Evolutionary conservation across 805 yeast genomes (phyloP).

Genomic region (Zygosaccharomyces pseudorouxii): DNA sequence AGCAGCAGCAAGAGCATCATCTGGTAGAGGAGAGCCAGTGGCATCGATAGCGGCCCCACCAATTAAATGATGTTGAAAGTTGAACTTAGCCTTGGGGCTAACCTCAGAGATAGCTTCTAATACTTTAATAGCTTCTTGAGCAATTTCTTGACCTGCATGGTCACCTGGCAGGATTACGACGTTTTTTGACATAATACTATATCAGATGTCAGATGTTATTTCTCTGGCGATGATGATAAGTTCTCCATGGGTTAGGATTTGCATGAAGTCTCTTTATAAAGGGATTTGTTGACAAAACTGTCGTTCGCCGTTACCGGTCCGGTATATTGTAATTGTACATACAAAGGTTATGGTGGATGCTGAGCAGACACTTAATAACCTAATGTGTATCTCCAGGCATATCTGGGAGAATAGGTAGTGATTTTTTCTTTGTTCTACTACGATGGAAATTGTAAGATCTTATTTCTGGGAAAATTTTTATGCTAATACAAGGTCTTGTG

Average conservation of each 20-base stretch:
- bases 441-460: no score
- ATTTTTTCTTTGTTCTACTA: no score
- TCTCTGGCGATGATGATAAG: background rate
- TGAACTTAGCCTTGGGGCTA: constrained; percentile 55
- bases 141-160: constrained; percentile 91
- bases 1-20: constrained; percentile 74
- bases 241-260: background rate
- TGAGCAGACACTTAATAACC: no score
- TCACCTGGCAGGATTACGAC: constrained; percentile 93
- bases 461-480: no score
- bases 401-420: no score
- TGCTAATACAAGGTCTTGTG: no score
- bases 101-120: constrained; percentile 67
- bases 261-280: background rate
- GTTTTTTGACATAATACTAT: constrained; percentile 42
- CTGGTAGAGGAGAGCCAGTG: constrained; percentile 87
- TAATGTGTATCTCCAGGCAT: no score
- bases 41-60: constrained; percentile 99
- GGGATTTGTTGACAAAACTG: background rate
- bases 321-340: background rate
- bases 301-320: constrained; percentile 7
- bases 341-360: background rate
- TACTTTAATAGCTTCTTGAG: constrained; percentile 88
- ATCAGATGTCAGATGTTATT: background rate
- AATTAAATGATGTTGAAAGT: constrained; percentile 77